Conservation (phyloP, 2,329 filamentous ascomycete species). For the Alternaria gaisen region DNA sequence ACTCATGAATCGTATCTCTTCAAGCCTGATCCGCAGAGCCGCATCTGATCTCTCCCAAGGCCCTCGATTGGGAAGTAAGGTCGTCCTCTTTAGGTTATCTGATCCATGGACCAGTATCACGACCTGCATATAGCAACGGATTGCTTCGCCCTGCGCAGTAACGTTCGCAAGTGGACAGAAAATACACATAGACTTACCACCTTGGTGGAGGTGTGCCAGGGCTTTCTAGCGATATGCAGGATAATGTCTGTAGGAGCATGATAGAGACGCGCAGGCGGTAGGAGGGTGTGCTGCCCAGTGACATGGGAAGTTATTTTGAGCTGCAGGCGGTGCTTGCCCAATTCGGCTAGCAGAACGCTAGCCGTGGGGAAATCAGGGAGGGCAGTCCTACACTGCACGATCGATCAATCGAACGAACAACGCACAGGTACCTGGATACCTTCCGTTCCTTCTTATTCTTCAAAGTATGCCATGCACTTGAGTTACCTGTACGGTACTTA, state of each 20-base stretch:
- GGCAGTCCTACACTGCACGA: neutral
- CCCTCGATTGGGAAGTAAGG: neutral
- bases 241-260: neutral
- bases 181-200: neutral
- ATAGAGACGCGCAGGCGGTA: neutral
- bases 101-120: neutral
- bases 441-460: neutral
- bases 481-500: neutral
- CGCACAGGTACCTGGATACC: neutral
- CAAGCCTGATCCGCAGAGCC: neutral
- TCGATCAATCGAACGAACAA: neutral
- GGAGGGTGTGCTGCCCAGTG: neutral
- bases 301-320: conserved; percentile 1
- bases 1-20: neutral
- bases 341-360: neutral
- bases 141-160: neutral
- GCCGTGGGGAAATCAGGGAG: neutral
- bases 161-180: neutral
- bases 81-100: neutral
- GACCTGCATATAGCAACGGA: conserved; percentile 4
- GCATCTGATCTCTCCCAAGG: neutral
- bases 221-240: neutral
- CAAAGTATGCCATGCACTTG: neutral
- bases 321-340: neutral
- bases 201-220: neutral